A percentile compares a stretch with the other conserved stretches of the same genome.
Conservation (phyloP, 805 yeast genomes). For the Teunomyces gatunensis region DNA sequence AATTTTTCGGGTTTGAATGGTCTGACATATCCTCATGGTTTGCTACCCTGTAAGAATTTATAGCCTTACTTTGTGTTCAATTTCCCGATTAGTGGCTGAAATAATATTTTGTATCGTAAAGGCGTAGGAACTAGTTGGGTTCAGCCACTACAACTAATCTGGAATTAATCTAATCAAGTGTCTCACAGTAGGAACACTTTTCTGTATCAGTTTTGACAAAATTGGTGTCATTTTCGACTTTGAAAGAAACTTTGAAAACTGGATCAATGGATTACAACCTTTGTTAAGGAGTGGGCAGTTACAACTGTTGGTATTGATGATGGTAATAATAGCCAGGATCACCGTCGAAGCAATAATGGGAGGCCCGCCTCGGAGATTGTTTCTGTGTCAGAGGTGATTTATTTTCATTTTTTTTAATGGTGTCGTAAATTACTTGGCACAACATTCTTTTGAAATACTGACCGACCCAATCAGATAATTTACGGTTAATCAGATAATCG, state of each 20-base stretch:
- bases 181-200: no score
- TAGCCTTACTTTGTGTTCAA: not conserved
- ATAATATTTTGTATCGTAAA: not conserved
- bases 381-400: not conserved
- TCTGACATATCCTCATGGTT: not conserved
- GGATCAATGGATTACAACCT: no score
- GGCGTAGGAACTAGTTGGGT: no score
- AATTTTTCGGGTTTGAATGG: not conserved
- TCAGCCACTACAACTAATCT: no score
- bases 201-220: no score
- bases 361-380: not conserved
- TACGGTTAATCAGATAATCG: not conserved
- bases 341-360: not conserved
- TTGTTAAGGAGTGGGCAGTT: not conserved
- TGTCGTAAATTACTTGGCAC: not conserved
- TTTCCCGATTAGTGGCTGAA: not conserved
- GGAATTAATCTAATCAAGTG: no score
- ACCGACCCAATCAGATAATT: constrained; percentile 2
- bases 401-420: not conserved
- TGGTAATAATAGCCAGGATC: not conserved
- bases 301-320: not conserved
- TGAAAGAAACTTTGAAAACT: no score
- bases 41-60: not conserved
- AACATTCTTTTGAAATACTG: not conserved
- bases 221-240: no score